Conservation (phyloP, 2,329 filamentous ascomycete genomes). For the Sporothrix luriei region DNA sequence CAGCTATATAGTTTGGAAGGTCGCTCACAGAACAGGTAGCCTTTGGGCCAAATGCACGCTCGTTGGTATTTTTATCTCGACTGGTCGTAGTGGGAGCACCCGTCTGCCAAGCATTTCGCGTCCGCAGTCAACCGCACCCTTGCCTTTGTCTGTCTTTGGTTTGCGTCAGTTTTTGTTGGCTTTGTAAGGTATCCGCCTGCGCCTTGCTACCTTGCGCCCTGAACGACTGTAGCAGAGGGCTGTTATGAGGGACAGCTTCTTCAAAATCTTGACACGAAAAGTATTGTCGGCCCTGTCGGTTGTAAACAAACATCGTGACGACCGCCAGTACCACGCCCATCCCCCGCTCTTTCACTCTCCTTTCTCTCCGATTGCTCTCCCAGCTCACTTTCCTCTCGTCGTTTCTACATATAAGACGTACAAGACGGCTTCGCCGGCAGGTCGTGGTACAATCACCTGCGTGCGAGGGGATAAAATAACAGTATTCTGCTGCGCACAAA, state of each 20-base stretch:
- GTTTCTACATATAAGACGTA: conserved; percentile 10
- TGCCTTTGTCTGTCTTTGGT: conserved; percentile 13
- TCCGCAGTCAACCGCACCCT: neutral
- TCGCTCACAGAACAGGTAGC: neutral
- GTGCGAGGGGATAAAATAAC: neutral
- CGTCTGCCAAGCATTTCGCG: conserved; percentile 23
- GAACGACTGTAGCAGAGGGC: neutral
- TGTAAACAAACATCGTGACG: neutral
- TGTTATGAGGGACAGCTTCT: neutral
- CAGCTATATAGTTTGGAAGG: neutral
- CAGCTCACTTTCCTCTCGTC: neutral
- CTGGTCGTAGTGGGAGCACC: conserved; percentile 26
- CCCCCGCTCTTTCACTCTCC: neutral
- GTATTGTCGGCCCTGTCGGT: neutral
- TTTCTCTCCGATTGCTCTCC: neutral
- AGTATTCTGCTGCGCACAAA: neutral
- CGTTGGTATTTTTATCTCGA: conserved; percentile 21
- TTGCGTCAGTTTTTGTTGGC: neutral
- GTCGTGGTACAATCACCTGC: conserved; percentile 10
- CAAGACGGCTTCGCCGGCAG: conserved; percentile 12
- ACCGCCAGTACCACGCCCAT: no score
- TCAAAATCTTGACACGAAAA: neutral
- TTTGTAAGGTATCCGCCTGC: conserved; percentile 2
- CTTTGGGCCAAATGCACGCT: neutral
- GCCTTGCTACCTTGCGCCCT: neutral